These are phyloP conservation scores for Erigeron canadensis DNA, from an alignment of 129 eudicot genomes.

Conservation along the genomic window DNA sequence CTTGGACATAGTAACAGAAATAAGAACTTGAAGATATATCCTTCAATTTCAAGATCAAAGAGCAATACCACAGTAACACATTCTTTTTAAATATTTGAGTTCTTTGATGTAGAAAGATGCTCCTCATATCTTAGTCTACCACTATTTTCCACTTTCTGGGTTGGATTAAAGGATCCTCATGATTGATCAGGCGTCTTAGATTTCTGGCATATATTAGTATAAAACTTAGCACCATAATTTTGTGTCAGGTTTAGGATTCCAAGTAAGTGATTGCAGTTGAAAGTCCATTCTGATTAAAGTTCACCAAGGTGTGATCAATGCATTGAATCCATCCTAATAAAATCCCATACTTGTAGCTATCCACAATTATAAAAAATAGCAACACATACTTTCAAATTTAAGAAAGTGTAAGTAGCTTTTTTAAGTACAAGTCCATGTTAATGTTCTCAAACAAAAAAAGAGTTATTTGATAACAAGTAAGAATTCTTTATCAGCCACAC, in stretches of 20 bases:
- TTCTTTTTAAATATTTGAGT: background rate
- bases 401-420: background rate
- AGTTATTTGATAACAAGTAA: too few species aligned
- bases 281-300: too few species aligned
- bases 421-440: background rate
- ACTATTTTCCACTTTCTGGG: background rate
- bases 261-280: too few species aligned
- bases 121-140: background rate
- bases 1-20: background rate
- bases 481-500: too few species aligned
- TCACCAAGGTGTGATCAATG: too few species aligned
- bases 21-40: conserved; percentile 6
- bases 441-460: background rate
- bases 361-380: too few species aligned
- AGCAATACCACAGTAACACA: conserved; percentile 1
- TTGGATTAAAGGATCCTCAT: background rate
- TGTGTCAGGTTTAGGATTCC: too few species aligned
- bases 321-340: too few species aligned
- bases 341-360: too few species aligned
- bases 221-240: too few species aligned
- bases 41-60: conserved; percentile 4
- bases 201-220: too few species aligned
- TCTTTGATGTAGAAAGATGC: background rate
- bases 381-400: background rate
- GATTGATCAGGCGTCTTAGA: too few species aligned